Base-by-base conservation (phyloP, 2,329 filamentous ascomycete genomes). In the Colletotrichum sp. region DNA sequence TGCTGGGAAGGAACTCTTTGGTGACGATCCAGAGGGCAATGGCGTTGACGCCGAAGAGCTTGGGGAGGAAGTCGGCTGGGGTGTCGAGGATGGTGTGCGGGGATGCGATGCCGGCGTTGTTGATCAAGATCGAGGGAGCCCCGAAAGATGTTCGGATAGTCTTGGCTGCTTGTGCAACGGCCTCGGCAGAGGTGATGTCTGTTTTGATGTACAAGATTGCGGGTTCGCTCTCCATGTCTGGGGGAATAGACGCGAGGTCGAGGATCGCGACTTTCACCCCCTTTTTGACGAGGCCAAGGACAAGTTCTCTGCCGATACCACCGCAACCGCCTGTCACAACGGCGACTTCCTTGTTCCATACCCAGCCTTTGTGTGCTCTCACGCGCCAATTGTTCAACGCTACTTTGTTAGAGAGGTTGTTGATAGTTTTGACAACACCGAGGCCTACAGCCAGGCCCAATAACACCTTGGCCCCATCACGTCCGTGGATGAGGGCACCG, bases 1-100 rank as follows among this genome's bases (percentile, higher is more conserved):
- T 92, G 60, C 81, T 79, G 0, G 91, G 91, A 1, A 93, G 83
- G 81, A 93, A 92, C 75, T 90, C 87, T 79, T 90, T 88, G 1
- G 88, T 84, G 10, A 92, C 86, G 82, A 88, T 89, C 85, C 90
- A 92, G 83, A 92, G 90, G 0, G 89, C 84, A 21, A 92, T 82
- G 2, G 88, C 85, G 81, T 93, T 93, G 76, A 93, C 89, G 69
- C 89, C 88, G 82, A 93, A 92, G 72, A 90, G 90, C 72, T 88
- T 87, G 26, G 87, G 86, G 76, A 91, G 86, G 74, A 88, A 86
- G 12, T 83, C 83, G 72, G 89, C 87, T 0, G 86, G 86, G 32
- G 85, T 82, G 28, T 87, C 83, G 72, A 92, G 87, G 78, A 93
- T 88, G 7, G 85, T 86, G 69, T 88, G 88, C 71, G 88, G 88